Evolutionary conservation across 2,329 filamentous ascomycete species (phyloP).

Genomic region (Podosphaera xanthii): DNA sequence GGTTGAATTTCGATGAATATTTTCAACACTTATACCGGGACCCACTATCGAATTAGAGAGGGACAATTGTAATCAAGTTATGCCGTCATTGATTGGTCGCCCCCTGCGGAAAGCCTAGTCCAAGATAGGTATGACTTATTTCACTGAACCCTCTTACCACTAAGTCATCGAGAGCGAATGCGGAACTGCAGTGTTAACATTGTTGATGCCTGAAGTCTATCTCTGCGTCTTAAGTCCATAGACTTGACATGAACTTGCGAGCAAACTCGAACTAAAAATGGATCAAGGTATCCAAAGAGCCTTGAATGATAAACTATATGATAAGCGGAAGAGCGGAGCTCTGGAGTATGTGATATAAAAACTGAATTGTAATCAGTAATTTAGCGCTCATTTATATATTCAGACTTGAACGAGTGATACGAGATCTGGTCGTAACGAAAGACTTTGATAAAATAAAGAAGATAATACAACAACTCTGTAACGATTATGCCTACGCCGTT

Average conservation of each 20-base stretch:
- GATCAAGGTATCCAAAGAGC: constrained; percentile 74
- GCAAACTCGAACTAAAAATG: constrained; percentile 28
- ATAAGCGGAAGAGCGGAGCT: constrained; percentile 89
- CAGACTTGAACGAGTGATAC: constrained; percentile 76
- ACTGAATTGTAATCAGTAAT: background rate
- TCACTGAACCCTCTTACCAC: too few relatives aligned
- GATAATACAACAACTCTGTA: constrained; percentile 88
- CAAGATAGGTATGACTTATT: too few relatives aligned
- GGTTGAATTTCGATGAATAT: too few relatives aligned
- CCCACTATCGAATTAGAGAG: too few relatives aligned
- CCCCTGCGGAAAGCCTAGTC: too few relatives aligned
- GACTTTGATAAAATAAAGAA: constrained; percentile 63
- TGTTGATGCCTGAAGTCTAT: too few relatives aligned
- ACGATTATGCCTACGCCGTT: constrained; percentile 92
- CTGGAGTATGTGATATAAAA: constrained; percentile 46
- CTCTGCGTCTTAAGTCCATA: background rate
- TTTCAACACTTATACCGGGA: too few relatives aligned
- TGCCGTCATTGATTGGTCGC: too few relatives aligned
- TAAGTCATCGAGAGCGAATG: too few relatives aligned
- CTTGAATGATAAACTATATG: constrained; percentile 95
- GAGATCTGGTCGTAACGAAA: constrained; percentile 53
- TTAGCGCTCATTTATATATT: constrained; percentile 3
- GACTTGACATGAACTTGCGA: background rate
- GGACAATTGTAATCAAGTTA: too few relatives aligned
- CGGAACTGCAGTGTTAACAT: too few relatives aligned